Conservation (phyloP, 176 grass and related monocot genomes). For the Paspalum notatum region DNA sequence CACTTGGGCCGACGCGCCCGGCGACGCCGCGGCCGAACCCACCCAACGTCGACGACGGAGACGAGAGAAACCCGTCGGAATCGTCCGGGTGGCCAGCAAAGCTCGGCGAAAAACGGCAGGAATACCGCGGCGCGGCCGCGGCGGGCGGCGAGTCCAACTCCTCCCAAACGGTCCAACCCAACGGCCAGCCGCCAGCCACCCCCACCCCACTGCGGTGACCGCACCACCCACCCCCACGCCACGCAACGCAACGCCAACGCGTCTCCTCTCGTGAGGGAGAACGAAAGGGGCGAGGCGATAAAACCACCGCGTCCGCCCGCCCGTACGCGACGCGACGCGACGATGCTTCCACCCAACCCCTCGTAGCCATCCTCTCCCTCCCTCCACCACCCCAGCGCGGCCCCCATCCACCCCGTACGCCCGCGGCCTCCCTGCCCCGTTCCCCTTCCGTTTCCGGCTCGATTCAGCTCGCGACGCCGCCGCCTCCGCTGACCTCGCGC, state of each 20-base stretch:
- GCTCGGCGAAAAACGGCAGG: neutral
- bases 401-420: neutral
- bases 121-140: constrained; percentile 26
- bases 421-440: constrained; percentile 14
- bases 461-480: constrained; percentile 10
- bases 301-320: constrained; percentile 36
- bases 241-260: constrained; percentile 7
- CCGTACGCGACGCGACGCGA: constrained; percentile 9
- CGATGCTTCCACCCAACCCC: constrained; percentile 36
- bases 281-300: constrained; percentile 35
- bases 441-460: neutral
- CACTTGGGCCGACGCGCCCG: neutral
- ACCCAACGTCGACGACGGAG: neutral
- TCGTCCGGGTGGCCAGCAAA: neutral
- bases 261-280: constrained; percentile 16
- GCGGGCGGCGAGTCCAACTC: constrained; percentile 37
- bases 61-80: neutral
- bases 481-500: constrained; percentile 41
- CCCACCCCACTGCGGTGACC: neutral
- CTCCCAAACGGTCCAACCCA: constrained; percentile 25
- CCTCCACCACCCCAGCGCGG: neutral
- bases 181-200: constrained; percentile 8
- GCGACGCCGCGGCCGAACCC: constrained; percentile 4
- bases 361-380: constrained; percentile 38
- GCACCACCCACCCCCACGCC: constrained; percentile 2